phyloP scores from a whole-genome alignment of 1,139 yeast species.

The Yarrowia galli region DNA sequence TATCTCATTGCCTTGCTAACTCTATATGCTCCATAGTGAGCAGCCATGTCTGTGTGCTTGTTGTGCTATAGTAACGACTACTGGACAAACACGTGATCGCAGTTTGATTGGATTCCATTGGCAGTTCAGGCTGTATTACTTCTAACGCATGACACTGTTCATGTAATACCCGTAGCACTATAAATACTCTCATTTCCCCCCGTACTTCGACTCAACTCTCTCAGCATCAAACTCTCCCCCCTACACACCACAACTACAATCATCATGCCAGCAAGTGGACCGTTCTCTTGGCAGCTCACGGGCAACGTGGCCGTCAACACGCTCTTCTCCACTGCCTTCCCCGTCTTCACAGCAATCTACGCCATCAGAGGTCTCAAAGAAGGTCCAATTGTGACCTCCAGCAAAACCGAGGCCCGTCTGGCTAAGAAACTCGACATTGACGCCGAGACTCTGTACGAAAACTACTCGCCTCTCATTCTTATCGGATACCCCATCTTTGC shows the following conservation, averaged over 20 bases:
- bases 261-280: background rate
- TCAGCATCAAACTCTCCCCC: background rate
- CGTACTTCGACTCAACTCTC: background rate
- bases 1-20: slow-evolving; percentile 21
- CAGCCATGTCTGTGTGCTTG: background rate
- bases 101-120: no score
- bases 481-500: slow-evolving; percentile 29
- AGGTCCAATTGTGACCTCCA: background rate
- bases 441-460: slow-evolving; percentile 22
- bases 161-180: no score
- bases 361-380: slow-evolving; percentile 13
- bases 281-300: slow-evolving; percentile 8
- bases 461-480: slow-evolving; percentile 16
- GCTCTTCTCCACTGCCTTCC: slow-evolving; percentile 19
- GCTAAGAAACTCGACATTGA: slow-evolving; percentile 5
- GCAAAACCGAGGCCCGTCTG: background rate
- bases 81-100: background rate
- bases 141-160: no score
- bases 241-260: background rate
- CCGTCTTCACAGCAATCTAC: slow-evolving; percentile 21
- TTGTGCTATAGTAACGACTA: no score
- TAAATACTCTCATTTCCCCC: no score
- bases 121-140: no score
- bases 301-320: slow-evolving; percentile 25
- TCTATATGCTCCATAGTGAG: background rate